A percentile compares a stretch with the other conserved stretches of the same genome.
These are phyloP conservation scores for Pseudodiploospora longispora DNA, from an alignment of 2,329 filamentous ascomycete species.

Conservation along the genomic window DNA sequence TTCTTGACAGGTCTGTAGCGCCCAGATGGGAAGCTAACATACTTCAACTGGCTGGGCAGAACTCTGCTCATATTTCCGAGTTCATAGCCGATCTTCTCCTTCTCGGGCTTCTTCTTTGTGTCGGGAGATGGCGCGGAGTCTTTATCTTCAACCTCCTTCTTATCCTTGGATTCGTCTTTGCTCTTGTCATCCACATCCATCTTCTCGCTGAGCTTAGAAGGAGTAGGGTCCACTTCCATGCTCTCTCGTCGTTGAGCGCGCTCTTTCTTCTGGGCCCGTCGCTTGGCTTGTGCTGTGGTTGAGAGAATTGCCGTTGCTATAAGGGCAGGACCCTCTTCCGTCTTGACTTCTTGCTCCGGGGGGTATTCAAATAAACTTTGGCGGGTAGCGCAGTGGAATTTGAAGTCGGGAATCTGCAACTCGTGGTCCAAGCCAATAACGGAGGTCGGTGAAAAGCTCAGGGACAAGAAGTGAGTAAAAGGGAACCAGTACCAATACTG, in stretches of 20 bases:
- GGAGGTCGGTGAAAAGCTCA: slow-evolving; percentile 94
- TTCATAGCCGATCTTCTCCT: slow-evolving; percentile 94
- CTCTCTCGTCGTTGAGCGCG: slow-evolving; percentile 81
- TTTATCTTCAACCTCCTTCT: slow-evolving; percentile 57
- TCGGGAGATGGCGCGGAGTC: slow-evolving; percentile 45
- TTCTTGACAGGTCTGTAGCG: slow-evolving; percentile 88
- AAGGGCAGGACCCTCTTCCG: slow-evolving; percentile 85
- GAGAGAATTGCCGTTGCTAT: slow-evolving; percentile 94
- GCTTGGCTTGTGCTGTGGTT: slow-evolving; percentile 93
- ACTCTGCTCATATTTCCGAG: slow-evolving; percentile 96
- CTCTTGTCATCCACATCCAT: slow-evolving; percentile 75
- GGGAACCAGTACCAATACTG: slow-evolving; percentile 99
- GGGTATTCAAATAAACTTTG: slow-evolving; percentile 97
- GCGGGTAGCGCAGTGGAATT: slow-evolving; percentile 89
- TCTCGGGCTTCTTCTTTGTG: slow-evolving; percentile 82
- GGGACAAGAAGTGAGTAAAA: slow-evolving; percentile 90
- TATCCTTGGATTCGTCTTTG: slow-evolving; percentile 38
- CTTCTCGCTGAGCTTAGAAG: slow-evolving; percentile 60
- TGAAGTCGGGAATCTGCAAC: slow-evolving; percentile 86
- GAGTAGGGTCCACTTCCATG: slow-evolving; percentile 85
- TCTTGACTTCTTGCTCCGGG: slow-evolving; percentile 90
- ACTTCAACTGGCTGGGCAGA: slow-evolving; percentile 86
- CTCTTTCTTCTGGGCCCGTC: slow-evolving; percentile 89
- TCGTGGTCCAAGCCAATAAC: slow-evolving; percentile 93
- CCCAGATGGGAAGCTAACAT: slow-evolving; percentile 82